Evolutionary conservation across 2,329 filamentous ascomycete genomes (phyloP), one percentile per base, ranked within the genome.

Genomic region (Epicoccum nigrum): DNA sequence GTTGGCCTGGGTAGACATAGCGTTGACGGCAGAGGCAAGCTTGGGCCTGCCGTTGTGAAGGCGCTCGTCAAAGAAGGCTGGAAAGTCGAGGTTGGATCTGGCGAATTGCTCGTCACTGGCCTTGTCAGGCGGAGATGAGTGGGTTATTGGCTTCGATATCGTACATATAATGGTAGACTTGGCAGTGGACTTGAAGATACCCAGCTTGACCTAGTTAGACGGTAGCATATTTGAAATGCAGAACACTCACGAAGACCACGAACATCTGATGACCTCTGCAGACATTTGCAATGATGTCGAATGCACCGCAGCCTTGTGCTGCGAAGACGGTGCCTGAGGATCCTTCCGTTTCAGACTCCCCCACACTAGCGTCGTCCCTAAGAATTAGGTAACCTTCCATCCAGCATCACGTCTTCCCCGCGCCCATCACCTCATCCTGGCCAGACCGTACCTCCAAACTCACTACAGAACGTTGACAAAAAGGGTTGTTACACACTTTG

Each of bases 1-100:
- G 96, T 92, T 3, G 93, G 93, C 0, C 69, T 87, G 12, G 93
- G 93, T 1, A 81, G 81, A 45, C 93, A 97, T 73, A 94, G 86
- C 63, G 81, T 85, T 38, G 86, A 88, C 44, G 91, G 92, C 1
- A 86, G 83, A 47, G 90, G 88, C 1, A 86, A 85, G 60, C 72
- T 97, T 52, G 87, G 92, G 4, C 87, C 88, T 49, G 88, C 89
- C 13, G 92, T 97, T n/a, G 86, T 83, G 38, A 86, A 85, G 65
- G 86, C 86, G 67, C 77, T 97, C 33, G 80, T 86, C 31, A 81
- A 83, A 35, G 89, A 93, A 54, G 92, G 92, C 0, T 97, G 93
- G 93, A 91, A 84, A 68, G 78, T 94, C 27, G 84, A 91, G 68
- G 81, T 88, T 35, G 81, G 85, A 34, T 86, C 84, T 21, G 92